A percentile compares a stretch with the other conserved stretches of the same genome.
Conservation (phyloP, 2,329 filamentous ascomycete species). For the Didymella pinodella region DNA sequence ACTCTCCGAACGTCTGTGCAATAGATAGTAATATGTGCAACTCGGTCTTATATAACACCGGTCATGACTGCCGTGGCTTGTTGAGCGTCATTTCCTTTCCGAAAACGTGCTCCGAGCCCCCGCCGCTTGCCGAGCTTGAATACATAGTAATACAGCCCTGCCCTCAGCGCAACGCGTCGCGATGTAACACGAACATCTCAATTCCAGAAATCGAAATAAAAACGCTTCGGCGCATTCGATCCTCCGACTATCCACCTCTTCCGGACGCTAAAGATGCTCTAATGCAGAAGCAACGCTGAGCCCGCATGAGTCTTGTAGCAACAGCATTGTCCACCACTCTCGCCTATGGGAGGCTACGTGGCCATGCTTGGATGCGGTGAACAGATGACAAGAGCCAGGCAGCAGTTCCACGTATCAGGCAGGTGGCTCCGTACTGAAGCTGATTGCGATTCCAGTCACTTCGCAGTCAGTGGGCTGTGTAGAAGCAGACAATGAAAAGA, state of each 20-base stretch:
- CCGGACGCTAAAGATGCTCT: not conserved
- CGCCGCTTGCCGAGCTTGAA: slow-evolving; percentile 2
- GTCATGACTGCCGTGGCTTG: not conserved
- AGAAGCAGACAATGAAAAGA: not conserved
- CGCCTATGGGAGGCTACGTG: not conserved
- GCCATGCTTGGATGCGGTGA: not conserved
- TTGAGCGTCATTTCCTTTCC: slow-evolving; percentile 1
- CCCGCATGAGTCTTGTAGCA: not conserved
- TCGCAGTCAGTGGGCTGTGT: not conserved
- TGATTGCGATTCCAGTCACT: not conserved
- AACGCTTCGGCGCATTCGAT: not conserved
- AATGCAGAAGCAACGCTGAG: not conserved
- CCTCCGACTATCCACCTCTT: slow-evolving; percentile 5
- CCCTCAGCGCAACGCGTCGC: not conserved
- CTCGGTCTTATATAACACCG: slow-evolving; percentile 2
- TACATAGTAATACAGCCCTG: slow-evolving; percentile 2
- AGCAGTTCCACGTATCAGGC: not conserved
- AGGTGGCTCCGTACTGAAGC: slow-evolving; percentile 4
- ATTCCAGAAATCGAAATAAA: not conserved
- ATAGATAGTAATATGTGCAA: slow-evolving; percentile 4
- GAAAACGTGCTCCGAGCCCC: slow-evolving; percentile 7
- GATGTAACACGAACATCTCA: not conserved
- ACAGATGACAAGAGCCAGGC: slow-evolving; percentile 4
- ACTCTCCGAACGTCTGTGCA: not conserved
- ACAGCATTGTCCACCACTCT: not conserved